Conservation (phyloP, 352 stramenopile genomes). For the Pythium brachiatum region DNA sequence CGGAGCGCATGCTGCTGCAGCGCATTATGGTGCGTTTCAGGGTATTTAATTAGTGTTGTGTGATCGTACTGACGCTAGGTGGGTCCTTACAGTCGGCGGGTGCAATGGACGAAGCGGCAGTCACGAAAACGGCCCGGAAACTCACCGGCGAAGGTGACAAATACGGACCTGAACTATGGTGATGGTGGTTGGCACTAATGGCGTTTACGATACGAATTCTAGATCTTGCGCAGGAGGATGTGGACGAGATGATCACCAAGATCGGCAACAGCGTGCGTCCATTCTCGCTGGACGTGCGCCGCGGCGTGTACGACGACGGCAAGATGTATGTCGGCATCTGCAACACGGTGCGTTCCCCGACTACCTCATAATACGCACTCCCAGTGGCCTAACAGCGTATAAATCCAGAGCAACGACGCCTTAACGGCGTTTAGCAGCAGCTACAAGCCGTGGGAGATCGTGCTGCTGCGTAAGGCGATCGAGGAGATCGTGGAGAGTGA, state of each 20-base stretch:
- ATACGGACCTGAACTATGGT: background rate
- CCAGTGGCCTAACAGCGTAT: too few species aligned
- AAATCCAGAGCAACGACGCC: conserved; percentile 78
- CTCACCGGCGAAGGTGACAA: conserved; percentile 62
- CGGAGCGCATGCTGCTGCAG: conserved; percentile 73
- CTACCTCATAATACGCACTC: background rate
- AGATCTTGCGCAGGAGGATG: conserved; percentile 52
- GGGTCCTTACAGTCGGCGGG: conserved; percentile 41
- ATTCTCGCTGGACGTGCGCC: conserved; percentile 73
- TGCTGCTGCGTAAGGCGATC: conserved; percentile 79
- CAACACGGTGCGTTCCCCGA: conserved; percentile 50
- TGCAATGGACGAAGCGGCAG: conserved; percentile 63
- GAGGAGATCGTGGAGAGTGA: conserved; percentile 82
- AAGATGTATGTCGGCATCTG: conserved; percentile 80
- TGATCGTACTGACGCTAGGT: background rate
- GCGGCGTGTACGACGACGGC: conserved; percentile 77
- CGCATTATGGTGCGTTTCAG: conserved; percentile 54
- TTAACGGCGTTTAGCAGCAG: conserved; percentile 69
- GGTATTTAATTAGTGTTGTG: background rate
- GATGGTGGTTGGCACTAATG: background rate
- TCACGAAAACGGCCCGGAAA: conserved; percentile 46
- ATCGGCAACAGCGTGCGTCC: conserved; percentile 53
- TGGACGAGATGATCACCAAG: conserved; percentile 66
- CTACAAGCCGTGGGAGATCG: conserved; percentile 83
- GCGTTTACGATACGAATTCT: background rate